These are phyloP conservation scores for Trametes cinnabarina DNA, from an alignment of 768 basidiomycete species.

Conservation along the genomic window DNA sequence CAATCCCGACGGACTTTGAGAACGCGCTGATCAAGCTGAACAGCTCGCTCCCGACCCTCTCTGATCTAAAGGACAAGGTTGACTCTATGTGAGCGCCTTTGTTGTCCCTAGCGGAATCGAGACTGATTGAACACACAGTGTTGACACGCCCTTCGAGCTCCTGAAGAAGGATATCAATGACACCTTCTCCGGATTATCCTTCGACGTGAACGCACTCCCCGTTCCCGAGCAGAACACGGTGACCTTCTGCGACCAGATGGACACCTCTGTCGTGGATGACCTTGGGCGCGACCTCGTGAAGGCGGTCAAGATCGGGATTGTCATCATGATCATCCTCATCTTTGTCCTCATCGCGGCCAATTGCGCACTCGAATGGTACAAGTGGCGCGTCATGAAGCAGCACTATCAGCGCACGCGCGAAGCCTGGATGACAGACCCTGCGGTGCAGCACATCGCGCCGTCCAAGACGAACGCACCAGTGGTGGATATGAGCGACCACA, in stretches of 20 bases:
- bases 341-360: constrained; percentile 71
- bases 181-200: constrained; percentile 70
- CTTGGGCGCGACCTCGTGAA: constrained; percentile 77
- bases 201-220: constrained; percentile 72
- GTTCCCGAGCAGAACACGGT: constrained; percentile 69
- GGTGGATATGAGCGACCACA: constrained; percentile 67
- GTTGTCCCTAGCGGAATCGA: background rate
- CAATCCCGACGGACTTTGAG: constrained; percentile 75
- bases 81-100: constrained; percentile 56
- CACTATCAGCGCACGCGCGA: constrained; percentile 71
- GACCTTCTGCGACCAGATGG: constrained; percentile 73
- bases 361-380: constrained; percentile 83
- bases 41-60: constrained; percentile 72
- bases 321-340: constrained; percentile 71
- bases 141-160: constrained; percentile 84
- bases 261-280: constrained; percentile 84
- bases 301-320: constrained; percentile 73
- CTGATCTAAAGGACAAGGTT: constrained; percentile 67
- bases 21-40: constrained; percentile 76
- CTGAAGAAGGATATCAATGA: constrained; percentile 88
- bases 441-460: constrained; percentile 44
- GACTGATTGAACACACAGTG: constrained; percentile 37
- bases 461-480: constrained; percentile 40
- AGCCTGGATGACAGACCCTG: constrained; percentile 76
- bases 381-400: constrained; percentile 68